These are phyloP conservation scores for Irpex rosettiformis DNA, from an alignment of 1,284 basidiomycete genomes.

Conservation along the genomic window DNA sequence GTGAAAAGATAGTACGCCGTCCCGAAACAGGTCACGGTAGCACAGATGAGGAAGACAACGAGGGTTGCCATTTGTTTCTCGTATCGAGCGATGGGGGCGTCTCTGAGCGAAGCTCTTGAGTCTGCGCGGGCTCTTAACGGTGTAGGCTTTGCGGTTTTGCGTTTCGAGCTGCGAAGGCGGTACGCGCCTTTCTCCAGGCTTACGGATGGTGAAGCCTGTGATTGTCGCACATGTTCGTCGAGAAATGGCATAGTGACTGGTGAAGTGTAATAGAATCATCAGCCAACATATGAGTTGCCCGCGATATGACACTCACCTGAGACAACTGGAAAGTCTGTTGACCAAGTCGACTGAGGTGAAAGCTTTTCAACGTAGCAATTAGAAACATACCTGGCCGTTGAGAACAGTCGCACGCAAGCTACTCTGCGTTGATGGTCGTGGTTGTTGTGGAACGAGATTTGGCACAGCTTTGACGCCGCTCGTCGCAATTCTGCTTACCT, in stretches of 20 bases:
- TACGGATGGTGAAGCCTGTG: constrained; percentile 53
- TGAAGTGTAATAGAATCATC: too few relatives aligned
- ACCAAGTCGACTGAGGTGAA: too few relatives aligned
- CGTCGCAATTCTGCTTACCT: not conserved
- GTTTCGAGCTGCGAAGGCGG: constrained; percentile 47
- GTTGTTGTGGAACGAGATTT: too few relatives aligned
- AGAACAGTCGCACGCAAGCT: too few relatives aligned
- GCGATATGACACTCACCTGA: too few relatives aligned
- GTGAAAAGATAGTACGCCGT: constrained; percentile 61
- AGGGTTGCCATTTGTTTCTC: constrained; percentile 33
- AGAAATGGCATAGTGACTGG: not conserved
- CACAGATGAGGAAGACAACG: constrained; percentile 44
- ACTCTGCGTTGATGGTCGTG: too few relatives aligned
- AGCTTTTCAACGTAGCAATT: too few relatives aligned
- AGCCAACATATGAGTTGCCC: too few relatives aligned
- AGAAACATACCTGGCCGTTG: too few relatives aligned
- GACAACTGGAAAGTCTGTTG: too few relatives aligned
- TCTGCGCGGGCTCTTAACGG: not conserved
- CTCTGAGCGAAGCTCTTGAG: constrained; percentile 17
- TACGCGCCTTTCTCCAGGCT: constrained; percentile 61
- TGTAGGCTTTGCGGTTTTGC: not conserved
- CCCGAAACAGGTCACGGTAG: constrained; percentile 49
- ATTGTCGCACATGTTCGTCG: constrained; percentile 19
- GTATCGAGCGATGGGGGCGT: constrained; percentile 17
- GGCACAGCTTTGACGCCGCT: too few relatives aligned